Evolutionary conservation across 163 green algal genomes (phyloP).

Genomic region (Scenedesmus sp.): DNA sequence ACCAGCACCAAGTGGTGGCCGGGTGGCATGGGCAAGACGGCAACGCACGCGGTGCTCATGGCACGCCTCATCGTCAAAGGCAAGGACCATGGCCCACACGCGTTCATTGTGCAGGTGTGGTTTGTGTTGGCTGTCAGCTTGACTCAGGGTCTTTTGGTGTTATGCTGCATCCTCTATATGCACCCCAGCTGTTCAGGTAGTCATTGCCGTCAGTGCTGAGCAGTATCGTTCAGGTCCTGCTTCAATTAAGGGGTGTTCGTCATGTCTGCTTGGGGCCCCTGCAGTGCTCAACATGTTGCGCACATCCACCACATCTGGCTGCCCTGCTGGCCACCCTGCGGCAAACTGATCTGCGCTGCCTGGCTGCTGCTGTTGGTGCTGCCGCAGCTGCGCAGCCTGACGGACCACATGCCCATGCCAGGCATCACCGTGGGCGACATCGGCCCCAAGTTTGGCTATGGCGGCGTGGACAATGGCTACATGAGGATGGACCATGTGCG

Average conservation of each 20-base stretch:
- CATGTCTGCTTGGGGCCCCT: no score
- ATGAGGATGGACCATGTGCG: constrained; percentile 87
- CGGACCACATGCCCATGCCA: constrained; percentile 85
- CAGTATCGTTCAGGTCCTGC: no score
- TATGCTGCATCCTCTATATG: no score
- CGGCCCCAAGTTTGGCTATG: constrained; percentile 93
- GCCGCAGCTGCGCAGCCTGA: constrained; percentile 81
- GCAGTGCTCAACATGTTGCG: no score
- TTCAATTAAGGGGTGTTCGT: no score
- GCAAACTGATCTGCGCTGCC: no score
- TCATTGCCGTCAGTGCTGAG: no score
- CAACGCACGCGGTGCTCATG: constrained; percentile 93
- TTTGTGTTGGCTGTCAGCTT: background rate
- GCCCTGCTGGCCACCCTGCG: no score
- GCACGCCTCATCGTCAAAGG: constrained; percentile 84
- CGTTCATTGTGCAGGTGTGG: constrained; percentile 89
- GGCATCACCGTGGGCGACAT: constrained; percentile 95
- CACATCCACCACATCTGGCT: no score
- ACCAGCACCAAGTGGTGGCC: constrained; percentile 97
- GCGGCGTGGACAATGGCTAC: constrained; percentile 95
- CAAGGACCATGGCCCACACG: constrained; percentile 91
- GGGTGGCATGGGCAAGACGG: constrained; percentile 94
- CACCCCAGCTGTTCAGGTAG: no score
- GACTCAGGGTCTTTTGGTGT: no score
- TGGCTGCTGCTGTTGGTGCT: background rate